A percentile compares a stretch with the other conserved stretches of the same genome.
phyloP scores from a whole-genome alignment of 192 early-diverging fungal species.

The Ambispora gerdemannii region DNA sequence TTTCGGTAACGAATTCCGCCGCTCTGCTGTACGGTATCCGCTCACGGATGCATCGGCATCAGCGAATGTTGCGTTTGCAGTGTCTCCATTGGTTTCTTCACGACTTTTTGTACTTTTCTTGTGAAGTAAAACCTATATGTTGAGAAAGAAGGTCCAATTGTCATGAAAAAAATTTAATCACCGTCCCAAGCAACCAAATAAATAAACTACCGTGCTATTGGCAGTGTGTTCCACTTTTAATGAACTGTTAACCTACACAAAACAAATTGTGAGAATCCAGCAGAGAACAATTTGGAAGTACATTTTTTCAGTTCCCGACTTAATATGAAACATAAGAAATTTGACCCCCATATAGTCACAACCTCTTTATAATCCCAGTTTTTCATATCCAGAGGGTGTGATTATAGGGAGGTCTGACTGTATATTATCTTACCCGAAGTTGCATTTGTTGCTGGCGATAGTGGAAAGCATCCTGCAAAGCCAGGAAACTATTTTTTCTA shows the following conservation, averaged over 20 bases:
- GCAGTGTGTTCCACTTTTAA: background rate
- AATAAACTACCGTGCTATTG: constrained; percentile 6
- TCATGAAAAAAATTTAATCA: background rate
- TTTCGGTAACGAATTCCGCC: too few relatives aligned
- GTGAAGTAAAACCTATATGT: constrained; percentile 1
- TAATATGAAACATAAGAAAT: too few relatives aligned
- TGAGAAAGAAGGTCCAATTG: background rate
- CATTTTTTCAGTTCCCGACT: too few relatives aligned
- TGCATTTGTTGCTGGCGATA: background rate
- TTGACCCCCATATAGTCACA: too few relatives aligned
- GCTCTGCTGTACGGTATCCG: too few relatives aligned
- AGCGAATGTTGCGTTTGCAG: too few relatives aligned
- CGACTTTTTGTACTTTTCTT: background rate
- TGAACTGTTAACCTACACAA: background rate
- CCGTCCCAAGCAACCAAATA: constrained; percentile 7
- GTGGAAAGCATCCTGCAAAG: background rate
- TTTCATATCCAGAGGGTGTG: too few relatives aligned
- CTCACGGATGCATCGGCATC: too few relatives aligned
- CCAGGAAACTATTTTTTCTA: background rate
- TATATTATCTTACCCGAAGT: background rate
- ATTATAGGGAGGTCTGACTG: too few relatives aligned
- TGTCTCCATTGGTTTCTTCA: too few relatives aligned
- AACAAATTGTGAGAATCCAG: background rate
- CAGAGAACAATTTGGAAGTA: background rate
- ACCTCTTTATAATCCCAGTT: too few relatives aligned